phyloP scores from a whole-genome alignment of 306 rosid genomes.

The Biancaea sappan region DNA sequence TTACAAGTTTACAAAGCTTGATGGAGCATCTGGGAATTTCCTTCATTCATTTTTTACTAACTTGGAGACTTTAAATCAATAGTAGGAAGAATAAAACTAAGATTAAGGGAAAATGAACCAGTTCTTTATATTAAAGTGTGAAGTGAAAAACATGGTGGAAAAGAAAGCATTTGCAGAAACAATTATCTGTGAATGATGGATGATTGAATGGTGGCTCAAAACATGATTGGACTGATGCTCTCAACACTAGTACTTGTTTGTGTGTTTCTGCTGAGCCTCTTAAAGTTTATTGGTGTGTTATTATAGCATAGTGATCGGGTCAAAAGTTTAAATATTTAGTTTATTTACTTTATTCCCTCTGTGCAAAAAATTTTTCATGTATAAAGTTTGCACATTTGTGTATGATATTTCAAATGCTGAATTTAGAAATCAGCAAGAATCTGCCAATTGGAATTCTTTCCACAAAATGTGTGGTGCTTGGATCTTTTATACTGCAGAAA shows the following conservation, averaged over 20 bases:
- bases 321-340: conserved; percentile 32
- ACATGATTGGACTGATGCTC: not conserved
- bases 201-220: not conserved
- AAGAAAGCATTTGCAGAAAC: not conserved
- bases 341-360: not conserved
- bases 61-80: not conserved
- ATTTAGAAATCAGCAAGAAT: not conserved
- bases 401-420: not conserved
- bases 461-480: not conserved
- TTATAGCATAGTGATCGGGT: not conserved
- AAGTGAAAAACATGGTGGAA: not conserved
- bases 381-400: not conserved
- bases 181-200: not conserved
- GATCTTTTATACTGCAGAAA: not conserved
- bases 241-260: not conserved
- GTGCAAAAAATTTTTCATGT: not conserved
- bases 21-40: conserved; percentile 25
- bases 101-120: not conserved
- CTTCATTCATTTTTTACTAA: not conserved
- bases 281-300: not conserved
- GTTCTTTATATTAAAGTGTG: not conserved
- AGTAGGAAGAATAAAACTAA: not conserved
- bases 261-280: not conserved
- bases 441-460: not conserved
- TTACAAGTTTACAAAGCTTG: conserved; percentile 1